Base-by-base conservation (phyloP, 495 filamentous ascomycete genomes). In the Usnea hakonensis region DNA sequence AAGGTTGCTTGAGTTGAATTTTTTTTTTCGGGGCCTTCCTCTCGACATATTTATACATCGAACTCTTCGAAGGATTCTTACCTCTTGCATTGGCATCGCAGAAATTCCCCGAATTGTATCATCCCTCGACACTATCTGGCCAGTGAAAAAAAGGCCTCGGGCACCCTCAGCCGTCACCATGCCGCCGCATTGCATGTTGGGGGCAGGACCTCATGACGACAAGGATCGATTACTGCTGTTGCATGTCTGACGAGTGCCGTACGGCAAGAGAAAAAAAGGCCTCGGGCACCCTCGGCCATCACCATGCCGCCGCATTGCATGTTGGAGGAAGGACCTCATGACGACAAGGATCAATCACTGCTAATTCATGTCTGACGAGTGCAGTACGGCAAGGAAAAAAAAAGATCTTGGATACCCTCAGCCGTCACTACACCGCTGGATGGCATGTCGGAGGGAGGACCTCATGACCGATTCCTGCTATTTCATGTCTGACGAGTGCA, bases 361-460 rank as follows among this genome's bases (percentile, higher is more conserved):
- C 52, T 55, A n/a, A 32, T 55, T 55, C 30, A 55, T 55, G 33
- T 55, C 16, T 28, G 52, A 55, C 38, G 38, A 40, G 14, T 14
- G 38, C n/a, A n/a, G n/a, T n/a, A n/a, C n/a, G 48, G 48, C 33
- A 28, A 35, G 4, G n/a, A 10, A 30, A 21, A 55, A 37, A 37
- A 36, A 55, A 13, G 17, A 30, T 17, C 53, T 37, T 17, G 0
- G 2, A 55, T 17, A 37, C 53, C 16, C 14, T 35, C 30, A 26
- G 7, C 53, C 53, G 16, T 30, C 53, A 55, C 30, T 55, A 36
- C 21, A 17, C 53, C 32, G 53, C 30, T 55, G 32, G 14, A 55
- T 55, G 19, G 53, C 53, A 55, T 55, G 53, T 55, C 53, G 14
- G 53, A 14, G 53, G 53, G 53, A 55, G 53, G 53, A 55, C 53